Base-by-base conservation (phyloP, 352 stramenopile species). In the Peronospora destructor region DNA sequence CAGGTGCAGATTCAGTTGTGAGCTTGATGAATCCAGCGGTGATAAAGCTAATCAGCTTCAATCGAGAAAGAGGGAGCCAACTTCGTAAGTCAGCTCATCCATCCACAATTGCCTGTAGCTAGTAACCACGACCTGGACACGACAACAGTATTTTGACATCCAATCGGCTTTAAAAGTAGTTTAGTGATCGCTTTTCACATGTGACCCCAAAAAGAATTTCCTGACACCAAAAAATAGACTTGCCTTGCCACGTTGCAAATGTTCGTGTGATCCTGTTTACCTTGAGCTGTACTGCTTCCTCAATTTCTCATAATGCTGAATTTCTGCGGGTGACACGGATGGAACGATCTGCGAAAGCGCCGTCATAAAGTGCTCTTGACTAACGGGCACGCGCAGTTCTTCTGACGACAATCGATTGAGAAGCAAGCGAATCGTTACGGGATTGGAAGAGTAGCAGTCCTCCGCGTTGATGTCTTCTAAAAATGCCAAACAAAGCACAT, bases 271-370 rank as follows among this genome's bases (percentile, higher is more conserved):
- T 64, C 40, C 64, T 13, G 43, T 58, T 65, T 85, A 64, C 16
- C 64, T 76, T 6, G 74, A 88, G 49, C 74, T 94, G 64, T 91
- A 96, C 69, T 96, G 78, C 38, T 78, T 56, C 40, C 85, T 84
- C 28, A 96, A 68, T 19, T 76, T 79, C 51, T 96, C 86, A 60
- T 95, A 96, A 53, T 95, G 86, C 33, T 63, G 53, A 34, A 95
- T 73, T 61, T 96, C 86, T 6, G 83, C 79, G 2, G 75, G 63
- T 6, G 84, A 94, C 19, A 96, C 86, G 0, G 86, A 96, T 48
- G 86, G 84, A 48, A 85, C 68, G 1, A 95, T 71, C 25, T 77
- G 64, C 21, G 59, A 60, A 14, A 91, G 53, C 12, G 80, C 73
- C 6, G 50, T 55, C 21, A 77, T 40, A 36, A 94, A 90, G 46